phyloP scores from a whole-genome alignment of 2,329 filamentous ascomycete species.

The Paracoccidioides brasiliensis region DNA sequence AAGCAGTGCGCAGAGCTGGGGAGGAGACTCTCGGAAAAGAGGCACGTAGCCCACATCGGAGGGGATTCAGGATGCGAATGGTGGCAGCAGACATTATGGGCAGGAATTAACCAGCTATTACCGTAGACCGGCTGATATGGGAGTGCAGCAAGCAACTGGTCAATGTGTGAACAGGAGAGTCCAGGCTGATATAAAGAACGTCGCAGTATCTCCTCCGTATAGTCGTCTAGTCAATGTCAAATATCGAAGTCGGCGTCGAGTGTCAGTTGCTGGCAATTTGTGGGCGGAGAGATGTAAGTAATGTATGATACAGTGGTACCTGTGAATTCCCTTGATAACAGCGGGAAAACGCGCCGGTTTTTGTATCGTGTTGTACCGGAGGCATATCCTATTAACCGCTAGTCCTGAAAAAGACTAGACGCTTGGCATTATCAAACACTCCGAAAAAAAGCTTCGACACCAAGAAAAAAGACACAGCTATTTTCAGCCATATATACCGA shows the following conservation, averaged over 20 bases:
- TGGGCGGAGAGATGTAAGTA: too few relatives aligned
- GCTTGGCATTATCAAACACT: not conserved
- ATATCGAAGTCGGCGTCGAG: too few relatives aligned
- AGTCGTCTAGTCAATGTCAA: too few relatives aligned
- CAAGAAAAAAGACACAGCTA: not conserved
- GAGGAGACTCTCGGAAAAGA: not conserved
- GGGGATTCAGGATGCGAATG: conserved; percentile 11
- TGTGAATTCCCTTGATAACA: not conserved
- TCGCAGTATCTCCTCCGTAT: too few relatives aligned
- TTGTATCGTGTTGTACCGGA: not conserved
- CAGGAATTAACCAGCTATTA: not conserved
- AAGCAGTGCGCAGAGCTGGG: conserved; percentile 6
- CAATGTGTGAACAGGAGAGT: not conserved
- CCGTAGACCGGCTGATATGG: not conserved
- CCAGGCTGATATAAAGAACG: not conserved
- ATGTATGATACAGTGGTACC: not conserved
- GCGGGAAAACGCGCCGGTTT: not conserved
- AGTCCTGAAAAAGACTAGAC: not conserved
- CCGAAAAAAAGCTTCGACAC: not conserved
- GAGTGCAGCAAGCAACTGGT: not conserved
- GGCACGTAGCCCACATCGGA: conserved; percentile 5
- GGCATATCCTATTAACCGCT: not conserved
- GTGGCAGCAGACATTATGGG: conserved; percentile 27
- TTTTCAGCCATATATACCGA: not conserved
- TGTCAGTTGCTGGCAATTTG: too few relatives aligned